Conservation (phyloP, 139 green algal species). For the Chlorella sp. region DNA sequence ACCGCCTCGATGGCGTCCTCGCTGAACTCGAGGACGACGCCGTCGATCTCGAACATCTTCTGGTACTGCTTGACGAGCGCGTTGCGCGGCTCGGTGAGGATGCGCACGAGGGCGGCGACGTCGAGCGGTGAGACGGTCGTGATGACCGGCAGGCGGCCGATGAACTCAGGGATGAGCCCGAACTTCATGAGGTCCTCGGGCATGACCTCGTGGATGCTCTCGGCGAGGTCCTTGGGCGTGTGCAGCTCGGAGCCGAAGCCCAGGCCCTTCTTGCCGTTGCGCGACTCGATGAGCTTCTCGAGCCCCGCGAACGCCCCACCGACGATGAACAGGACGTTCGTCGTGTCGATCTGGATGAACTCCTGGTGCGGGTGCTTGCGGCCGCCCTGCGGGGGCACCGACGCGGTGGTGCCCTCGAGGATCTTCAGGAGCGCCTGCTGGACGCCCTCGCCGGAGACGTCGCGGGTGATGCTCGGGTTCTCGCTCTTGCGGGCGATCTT, state of each 20-base stretch:
- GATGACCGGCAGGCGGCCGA: too few relatives aligned
- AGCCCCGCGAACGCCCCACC: conserved; percentile 91
- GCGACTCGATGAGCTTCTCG: conserved; percentile 70
- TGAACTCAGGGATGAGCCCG: too few relatives aligned
- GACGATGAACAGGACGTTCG: conserved; percentile 96
- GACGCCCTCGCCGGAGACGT: conserved; percentile 95
- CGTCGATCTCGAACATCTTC: too few relatives aligned
- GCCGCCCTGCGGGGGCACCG: conserved; percentile 93
- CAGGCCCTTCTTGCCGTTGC: conserved; percentile 50
- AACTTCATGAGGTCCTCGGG: too few relatives aligned
- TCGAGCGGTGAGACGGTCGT: too few relatives aligned
- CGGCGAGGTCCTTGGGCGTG: too few relatives aligned
- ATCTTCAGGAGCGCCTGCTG: conserved; percentile 90
- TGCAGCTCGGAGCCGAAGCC: conserved; percentile 76
- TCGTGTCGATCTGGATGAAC: conserved; percentile 77
- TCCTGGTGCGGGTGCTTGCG: conserved; percentile 77
- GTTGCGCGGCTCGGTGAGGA: too few relatives aligned
- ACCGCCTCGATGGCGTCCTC: too few relatives aligned
- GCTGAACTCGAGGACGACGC: too few relatives aligned
- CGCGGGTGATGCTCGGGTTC: conserved; percentile 74
- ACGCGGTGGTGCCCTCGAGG: conserved; percentile 89
- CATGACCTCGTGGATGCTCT: too few relatives aligned
- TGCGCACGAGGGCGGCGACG: too few relatives aligned
- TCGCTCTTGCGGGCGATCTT: conserved; percentile 37
- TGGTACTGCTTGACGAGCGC: too few relatives aligned